A percentile compares a stretch with the other conserved stretches of the same genome.
Evolutionary conservation across 305 asterid genomes (phyloP).

Genomic region (Rubia balearica): DNA sequence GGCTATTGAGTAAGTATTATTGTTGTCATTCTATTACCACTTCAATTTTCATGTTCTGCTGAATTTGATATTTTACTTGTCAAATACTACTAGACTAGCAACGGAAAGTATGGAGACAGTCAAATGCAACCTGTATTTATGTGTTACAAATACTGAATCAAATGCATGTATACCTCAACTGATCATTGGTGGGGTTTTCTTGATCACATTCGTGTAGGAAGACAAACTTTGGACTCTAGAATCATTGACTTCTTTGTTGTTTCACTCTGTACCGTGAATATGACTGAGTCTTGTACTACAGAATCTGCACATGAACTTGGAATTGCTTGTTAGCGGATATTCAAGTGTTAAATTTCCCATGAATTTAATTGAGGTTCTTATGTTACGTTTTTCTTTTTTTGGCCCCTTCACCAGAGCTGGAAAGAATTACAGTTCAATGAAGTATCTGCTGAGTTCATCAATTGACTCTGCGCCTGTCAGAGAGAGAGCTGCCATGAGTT

Average conservation of each 20-base stretch:
- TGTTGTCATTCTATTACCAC: not conserved
- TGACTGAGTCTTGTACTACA: not conserved
- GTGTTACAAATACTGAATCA: not conserved
- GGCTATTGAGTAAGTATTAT: constrained; percentile 72
- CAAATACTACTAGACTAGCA: not conserved
- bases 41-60: not conserved
- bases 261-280: not conserved
- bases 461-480: constrained; percentile 85
- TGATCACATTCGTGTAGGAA: not conserved
- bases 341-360: not conserved
- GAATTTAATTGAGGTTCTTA: not conserved
- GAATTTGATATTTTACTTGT: not conserved
- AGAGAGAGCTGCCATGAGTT: constrained; percentile 82
- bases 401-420: constrained; percentile 44
- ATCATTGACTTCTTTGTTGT: constrained; percentile 1
- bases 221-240: not conserved
- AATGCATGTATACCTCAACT: not conserved
- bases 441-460: constrained; percentile 73
- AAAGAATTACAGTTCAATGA: constrained; percentile 61
- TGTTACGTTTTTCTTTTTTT: not conserved
- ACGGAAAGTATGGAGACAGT: not conserved
- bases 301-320: not conserved
- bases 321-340: not conserved
- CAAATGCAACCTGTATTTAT: not conserved
- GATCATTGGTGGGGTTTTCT: not conserved